phyloP scores from a whole-genome alignment of 345 rosid species.

The Salix viminalis region DNA sequence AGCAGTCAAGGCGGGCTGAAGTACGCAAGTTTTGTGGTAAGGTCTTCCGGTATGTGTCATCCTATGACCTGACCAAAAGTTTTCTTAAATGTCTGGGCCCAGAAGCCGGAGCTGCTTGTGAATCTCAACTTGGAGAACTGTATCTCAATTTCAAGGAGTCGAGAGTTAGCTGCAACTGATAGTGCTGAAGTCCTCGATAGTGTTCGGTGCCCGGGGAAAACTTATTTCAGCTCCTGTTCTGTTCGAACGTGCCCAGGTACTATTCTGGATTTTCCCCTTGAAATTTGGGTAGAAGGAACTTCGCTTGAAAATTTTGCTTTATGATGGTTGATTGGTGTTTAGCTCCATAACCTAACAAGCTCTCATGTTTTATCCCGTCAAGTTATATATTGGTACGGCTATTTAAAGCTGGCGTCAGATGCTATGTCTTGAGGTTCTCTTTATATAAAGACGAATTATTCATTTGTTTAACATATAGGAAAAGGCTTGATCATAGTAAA shows the following conservation, averaged over 20 bases:
- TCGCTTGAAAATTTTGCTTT: not conserved
- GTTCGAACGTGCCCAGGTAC: not conserved
- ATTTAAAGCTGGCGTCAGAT: not conserved
- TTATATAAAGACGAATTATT: not conserved
- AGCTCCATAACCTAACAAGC: not conserved
- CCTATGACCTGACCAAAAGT: slow-evolving; percentile 44
- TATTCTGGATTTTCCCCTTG: not conserved
- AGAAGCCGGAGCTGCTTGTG: slow-evolving; percentile 59
- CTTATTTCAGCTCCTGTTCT: not conserved
- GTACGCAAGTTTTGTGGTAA: slow-evolving; percentile 60
- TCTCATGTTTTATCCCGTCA: not conserved
- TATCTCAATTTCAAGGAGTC: slow-evolving; percentile 50
- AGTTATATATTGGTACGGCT: not conserved
- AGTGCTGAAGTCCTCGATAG: not conserved
- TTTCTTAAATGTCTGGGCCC: slow-evolving; percentile 52
- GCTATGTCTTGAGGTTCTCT: not conserved
- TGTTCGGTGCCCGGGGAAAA: not conserved
- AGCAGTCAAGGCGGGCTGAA: slow-evolving; percentile 57
- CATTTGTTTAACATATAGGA: not conserved
- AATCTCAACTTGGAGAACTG: slow-evolving; percentile 57
- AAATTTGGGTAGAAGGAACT: not conserved
- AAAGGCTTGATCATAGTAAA: not conserved
- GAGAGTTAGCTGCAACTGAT: slow-evolving; percentile 7
- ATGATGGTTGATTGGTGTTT: not conserved
- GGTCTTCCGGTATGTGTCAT: slow-evolving; percentile 52